Evolutionary conservation across 1,139 yeast genomes (phyloP).

Genomic region (Geotrichum europaeum): DNA sequence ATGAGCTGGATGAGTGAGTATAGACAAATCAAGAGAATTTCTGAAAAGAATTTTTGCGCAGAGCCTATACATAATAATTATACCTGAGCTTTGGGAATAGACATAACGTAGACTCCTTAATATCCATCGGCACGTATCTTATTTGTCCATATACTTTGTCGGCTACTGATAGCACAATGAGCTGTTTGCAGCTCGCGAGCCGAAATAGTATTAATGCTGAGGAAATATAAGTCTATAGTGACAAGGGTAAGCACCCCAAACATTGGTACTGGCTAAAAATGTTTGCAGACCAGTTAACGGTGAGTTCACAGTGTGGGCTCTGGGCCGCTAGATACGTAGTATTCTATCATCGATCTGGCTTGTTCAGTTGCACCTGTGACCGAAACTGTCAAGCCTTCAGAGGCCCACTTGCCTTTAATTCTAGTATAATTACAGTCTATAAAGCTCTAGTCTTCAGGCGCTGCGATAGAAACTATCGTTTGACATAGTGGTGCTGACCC

Average conservation of each 20-base stretch:
- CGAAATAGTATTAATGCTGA: too few species aligned
- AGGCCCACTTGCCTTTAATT: not conserved
- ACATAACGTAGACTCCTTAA: too few species aligned
- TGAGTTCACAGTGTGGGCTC: not conserved
- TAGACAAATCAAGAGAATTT: too few species aligned
- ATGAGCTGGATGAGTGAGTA: too few species aligned
- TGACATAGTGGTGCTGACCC: not conserved
- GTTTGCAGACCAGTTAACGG: not conserved
- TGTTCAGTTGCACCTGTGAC: not conserved
- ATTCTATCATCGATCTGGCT: not conserved
- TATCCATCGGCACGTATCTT: too few species aligned
- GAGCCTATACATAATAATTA: too few species aligned
- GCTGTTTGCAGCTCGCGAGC: too few species aligned
- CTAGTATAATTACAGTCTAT: not conserved
- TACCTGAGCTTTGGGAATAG: too few species aligned
- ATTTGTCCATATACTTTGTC: too few species aligned
- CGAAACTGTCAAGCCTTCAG: not conserved
- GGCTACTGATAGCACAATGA: too few species aligned
- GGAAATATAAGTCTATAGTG: too few species aligned
- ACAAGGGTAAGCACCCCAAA: not conserved
- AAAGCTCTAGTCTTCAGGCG: not conserved
- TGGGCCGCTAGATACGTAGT: not conserved
- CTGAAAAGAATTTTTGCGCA: too few species aligned
- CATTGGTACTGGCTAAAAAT: not conserved
- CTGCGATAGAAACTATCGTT: not conserved